Evolutionary conservation across 148 eudicot genomes (phyloP), one percentile per base, ranked within the genome.

Genomic region (Heliamphora exappendiculata): DNA sequence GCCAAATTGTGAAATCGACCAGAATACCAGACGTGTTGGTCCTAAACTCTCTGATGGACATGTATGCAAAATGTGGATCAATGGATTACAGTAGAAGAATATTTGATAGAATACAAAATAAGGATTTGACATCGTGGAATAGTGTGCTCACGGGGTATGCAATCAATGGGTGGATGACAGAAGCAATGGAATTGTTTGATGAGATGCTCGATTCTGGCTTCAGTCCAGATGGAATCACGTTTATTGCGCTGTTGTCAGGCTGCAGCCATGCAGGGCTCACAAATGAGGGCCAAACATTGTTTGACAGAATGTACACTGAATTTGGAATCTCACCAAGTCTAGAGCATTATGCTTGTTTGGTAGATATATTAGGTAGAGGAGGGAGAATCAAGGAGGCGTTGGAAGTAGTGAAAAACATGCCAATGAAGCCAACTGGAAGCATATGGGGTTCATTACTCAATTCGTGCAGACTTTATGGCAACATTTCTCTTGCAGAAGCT

Each of bases 331-430:
- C 76, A 4, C 85, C 82, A 57, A 72, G 33, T 51, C 31, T 82
- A 60, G 89, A 86, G 84, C 85, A 84, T 69, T 86, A 86, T 73
- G 87, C 85, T 72, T 84, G 86, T 76, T 75, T 86, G 73, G 85
- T 84, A 17, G 89, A 86, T 81, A 57, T 84, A 31, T 84, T 79
- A 34, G 87, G 89, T 67, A 74, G 86, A 78, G 77, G 80, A 20
- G 87, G 89, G 57, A 75, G 39, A 74, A 78, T 84, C 47, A 50
- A 78, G 75, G 82, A 81, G 72, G 85, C 87, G 53, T 24, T 81
- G 34, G 74, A 79, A 42, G 62, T 84, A 36, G 80, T 78, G 10
- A 76, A 84, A 49, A 79, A 11, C 22, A 86, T 81, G 89, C 83
- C 86, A 65, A 77, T 81, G 82, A 77, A 81, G 69, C 86, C 86